These are phyloP conservation scores for Miscanthus sacchariflorus DNA, from an alignment of 202 grass and related monocot genomes.

Conservation along the genomic window DNA sequence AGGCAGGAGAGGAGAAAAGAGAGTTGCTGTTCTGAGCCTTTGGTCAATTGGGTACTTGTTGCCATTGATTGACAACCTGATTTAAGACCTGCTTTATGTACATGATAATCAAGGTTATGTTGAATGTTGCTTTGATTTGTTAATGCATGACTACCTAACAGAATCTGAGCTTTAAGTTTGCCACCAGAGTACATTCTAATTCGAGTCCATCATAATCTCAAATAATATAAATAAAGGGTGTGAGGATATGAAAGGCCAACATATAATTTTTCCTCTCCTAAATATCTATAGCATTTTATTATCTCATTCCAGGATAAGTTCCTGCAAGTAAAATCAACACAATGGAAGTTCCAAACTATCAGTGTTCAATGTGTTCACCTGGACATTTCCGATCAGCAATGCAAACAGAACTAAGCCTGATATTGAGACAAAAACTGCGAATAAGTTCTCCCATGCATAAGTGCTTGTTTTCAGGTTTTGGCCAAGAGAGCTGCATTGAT, in stretches of 20 bases:
- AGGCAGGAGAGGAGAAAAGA: background rate
- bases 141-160: background rate
- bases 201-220: background rate
- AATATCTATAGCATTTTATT: background rate
- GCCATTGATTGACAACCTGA: too few relatives aligned
- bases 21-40: background rate
- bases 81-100: background rate
- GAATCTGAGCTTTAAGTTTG: background rate
- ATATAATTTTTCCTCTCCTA: conserved; percentile 5
- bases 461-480: conserved; percentile 87
- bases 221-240: background rate
- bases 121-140: background rate
- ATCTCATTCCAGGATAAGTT: background rate
- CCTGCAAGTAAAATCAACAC: conserved; percentile 32
- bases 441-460: conserved; percentile 70
- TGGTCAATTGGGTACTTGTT: too few relatives aligned
- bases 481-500: conserved; percentile 82
- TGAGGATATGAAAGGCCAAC: background rate
- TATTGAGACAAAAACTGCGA: conserved; percentile 85
- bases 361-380: conserved; percentile 65
- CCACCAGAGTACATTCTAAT: background rate
- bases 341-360: background rate
- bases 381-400: conserved; percentile 93
- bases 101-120: background rate
- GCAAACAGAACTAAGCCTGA: conserved; percentile 89